Evolutionary conservation across 192 early-diverging fungal species (phyloP), one percentile per base, ranked within the genome.

Genomic region (Polychytrium aggregatum): DNA sequence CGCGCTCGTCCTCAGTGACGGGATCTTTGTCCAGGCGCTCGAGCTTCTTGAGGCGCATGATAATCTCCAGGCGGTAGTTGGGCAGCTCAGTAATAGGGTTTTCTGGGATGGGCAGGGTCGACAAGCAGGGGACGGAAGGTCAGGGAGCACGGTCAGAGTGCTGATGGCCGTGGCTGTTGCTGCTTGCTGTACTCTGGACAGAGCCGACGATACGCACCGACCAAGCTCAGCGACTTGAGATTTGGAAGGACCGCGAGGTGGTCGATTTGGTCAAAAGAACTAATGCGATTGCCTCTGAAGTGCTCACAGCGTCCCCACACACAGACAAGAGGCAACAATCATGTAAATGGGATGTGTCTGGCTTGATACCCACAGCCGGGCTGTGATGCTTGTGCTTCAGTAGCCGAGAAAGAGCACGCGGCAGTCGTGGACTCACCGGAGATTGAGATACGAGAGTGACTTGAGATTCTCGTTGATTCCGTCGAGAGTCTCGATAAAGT

Each of bases 1-100:
- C 74, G 17, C 68, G 46, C 46, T 78, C 74, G n/a, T 78, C 74
- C 8, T 64, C 64, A 6, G 48, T 60, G 27, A 78, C 52, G 14
- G 56, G 53, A 16, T 73, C 71, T 55, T 78, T 78, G 56, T 78
- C 74, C 33, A 78, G 41, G 18, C 64, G 42, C 26, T 78, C 68
- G n/a, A 78, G 49, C 20, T 61, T 63, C 18, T 63, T 52, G 18
- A 71, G 52, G 7, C 70, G 53, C 31, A 35, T 36, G 17, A 78
- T 34, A 24, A 71, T 46, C 29, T 78, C 70, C 6, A 73, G 47
- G 9, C 74, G 62, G 53, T 78, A 78, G 46, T 61, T 73, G 6
- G 64, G 52, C 11, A 56, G 37, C 29, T 66, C 47, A 11, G 22
- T 39, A 20, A 78, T 51, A 8, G 74, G 74, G 41, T 78, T 78